These are phyloP conservation scores for Lathyrus aphaca DNA, from an alignment of 306 rosid species.

Conservation along the genomic window DNA sequence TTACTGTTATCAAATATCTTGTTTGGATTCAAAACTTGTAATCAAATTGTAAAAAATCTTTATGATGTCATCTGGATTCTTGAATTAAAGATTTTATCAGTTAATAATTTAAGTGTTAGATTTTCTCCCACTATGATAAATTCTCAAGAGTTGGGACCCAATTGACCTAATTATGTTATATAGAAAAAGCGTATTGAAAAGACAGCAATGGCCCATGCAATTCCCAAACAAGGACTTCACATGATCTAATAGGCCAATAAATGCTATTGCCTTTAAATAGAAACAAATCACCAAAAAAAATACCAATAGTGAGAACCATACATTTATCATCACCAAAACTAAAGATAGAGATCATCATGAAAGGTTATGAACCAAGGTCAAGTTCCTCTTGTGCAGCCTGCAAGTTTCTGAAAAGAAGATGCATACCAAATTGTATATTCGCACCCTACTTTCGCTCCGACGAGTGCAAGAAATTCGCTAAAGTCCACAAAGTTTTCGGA, in stretches of 20 bases:
- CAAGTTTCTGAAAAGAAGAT: slow-evolving; percentile 79
- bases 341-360: slow-evolving; percentile 53
- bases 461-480: slow-evolving; percentile 80
- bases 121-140: neutral
- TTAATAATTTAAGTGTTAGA: neutral
- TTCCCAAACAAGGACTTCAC: slow-evolving; percentile 40
- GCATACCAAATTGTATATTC: slow-evolving; percentile 79
- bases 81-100: no score
- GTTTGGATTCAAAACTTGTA: no score
- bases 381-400: slow-evolving; percentile 96
- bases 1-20: no score
- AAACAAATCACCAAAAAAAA: neutral
- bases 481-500: slow-evolving; percentile 93
- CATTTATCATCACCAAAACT: slow-evolving; percentile 31
- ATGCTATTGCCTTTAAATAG: slow-evolving; percentile 37
- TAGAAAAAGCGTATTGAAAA: slow-evolving; percentile 9
- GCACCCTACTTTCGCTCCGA: slow-evolving; percentile 85
- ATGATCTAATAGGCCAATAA: no score
- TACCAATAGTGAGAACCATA: slow-evolving; percentile 39
- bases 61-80: no score
- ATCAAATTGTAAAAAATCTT: no score
- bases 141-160: neutral
- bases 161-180: neutral
- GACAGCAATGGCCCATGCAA: no score
- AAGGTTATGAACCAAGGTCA: slow-evolving; percentile 76